Conservation (phyloP, 106 monocot genomes). For the Agapanthus africanus region DNA sequence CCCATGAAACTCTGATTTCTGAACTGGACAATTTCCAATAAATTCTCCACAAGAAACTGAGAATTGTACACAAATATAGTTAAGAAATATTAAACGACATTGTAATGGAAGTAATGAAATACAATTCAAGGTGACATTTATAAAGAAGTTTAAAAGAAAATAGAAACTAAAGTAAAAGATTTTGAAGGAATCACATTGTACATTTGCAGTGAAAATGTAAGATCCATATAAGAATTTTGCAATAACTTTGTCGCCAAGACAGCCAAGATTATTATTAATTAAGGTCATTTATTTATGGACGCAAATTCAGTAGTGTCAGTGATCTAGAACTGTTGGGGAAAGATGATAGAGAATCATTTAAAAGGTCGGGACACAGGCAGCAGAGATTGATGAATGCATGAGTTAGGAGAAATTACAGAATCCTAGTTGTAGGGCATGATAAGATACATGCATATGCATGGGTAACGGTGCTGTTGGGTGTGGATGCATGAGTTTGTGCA, state of each 20-base stretch:
- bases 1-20: slow-evolving; percentile 12
- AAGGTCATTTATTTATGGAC: not conserved
- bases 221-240: not conserved
- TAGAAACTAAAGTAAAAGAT: not conserved
- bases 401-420: too few species aligned
- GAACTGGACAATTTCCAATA: slow-evolving; percentile 17
- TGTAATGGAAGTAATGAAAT: not conserved
- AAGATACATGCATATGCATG: too few species aligned
- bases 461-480: too few species aligned
- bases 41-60: slow-evolving; percentile 77
- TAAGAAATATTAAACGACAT: not conserved
- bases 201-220: not conserved
- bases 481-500: too few species aligned
- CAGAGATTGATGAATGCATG: too few species aligned
- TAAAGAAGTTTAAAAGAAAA: not conserved
- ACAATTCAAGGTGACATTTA: not conserved
- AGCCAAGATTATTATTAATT: not conserved
- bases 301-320: not conserved
- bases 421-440: too few species aligned
- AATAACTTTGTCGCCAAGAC: not conserved
- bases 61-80: not conserved
- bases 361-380: too few species aligned
- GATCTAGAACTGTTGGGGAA: too few species aligned
- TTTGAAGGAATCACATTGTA: not conserved
- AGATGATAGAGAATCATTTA: too few species aligned